Evolutionary conservation across 768 basidiomycete species (phyloP), one percentile per base, ranked within the genome.

Genomic region (Rhodotorula toruloides): DNA sequence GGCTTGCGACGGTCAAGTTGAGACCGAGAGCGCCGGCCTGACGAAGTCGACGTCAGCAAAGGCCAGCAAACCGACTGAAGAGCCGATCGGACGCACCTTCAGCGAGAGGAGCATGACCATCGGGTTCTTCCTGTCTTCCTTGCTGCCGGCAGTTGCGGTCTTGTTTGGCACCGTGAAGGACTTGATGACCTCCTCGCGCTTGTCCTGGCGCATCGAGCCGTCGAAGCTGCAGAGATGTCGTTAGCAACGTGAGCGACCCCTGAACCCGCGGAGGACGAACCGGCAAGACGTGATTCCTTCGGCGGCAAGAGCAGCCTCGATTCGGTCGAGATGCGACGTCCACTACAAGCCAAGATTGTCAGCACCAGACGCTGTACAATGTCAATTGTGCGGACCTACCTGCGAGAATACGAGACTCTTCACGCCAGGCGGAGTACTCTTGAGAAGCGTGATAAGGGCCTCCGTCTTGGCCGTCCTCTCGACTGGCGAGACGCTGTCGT

Each of bases 101-200:
- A 75, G 56, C 46, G 70, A 72, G 12, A 75, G 54, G 31, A 75
- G 69, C 69, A 75, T 74, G 47, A 75, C 72, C 55, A 58, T 67
- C 54, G 73, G 73, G 32, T 50, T 63, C 39, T 48, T 16, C 47
- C 61, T 61, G 40, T 64, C 67, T 12, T 50, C 63, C 48, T 63
- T 58, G 29, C n/a, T 34, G 27, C 55, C 64, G 27, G 67, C 60
- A 2, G 47, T 50, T 13, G 53, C 48, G 2, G 46, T n/a, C 52
- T 69, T 64, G 54, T 59, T 65, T 39, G 43, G 61, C 46, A 32
- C 34, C 17, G 68, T 70, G 63, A 75, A 75, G 22, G 25, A 25
- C 34, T 68, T 58, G 59, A 75, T 72, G 19, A 74, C 61, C 22
- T 56, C 58, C 32, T 70, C 73, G 13, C 74, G 73, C 50, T 69